Percentiles rank a stretch among this genome's conserved stretches.
phyloP scores from a whole-genome alignment of 2,329 filamentous ascomycete species.

The Rhinocladiella similis region DNA sequence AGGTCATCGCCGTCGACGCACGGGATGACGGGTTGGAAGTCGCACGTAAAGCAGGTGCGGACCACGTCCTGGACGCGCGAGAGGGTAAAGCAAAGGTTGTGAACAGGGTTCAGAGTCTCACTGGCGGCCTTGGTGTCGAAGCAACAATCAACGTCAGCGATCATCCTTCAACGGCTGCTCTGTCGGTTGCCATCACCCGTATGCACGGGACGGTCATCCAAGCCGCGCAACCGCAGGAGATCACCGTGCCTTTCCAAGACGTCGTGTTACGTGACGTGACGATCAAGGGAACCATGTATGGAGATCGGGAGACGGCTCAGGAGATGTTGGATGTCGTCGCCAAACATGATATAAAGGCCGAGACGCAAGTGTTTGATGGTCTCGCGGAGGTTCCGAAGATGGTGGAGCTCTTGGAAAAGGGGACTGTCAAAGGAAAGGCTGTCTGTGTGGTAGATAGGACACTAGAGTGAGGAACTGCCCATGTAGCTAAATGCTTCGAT shows the following conservation, averaged over 20 bases:
- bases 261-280: constrained; percentile 56
- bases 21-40: constrained; percentile 54
- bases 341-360: constrained; percentile 49
- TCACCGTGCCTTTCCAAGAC: constrained; percentile 45
- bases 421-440: constrained; percentile 56
- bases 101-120: constrained; percentile 48
- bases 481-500: too few relatives aligned
- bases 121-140: constrained; percentile 51
- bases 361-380: constrained; percentile 54
- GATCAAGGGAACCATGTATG: constrained; percentile 49
- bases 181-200: constrained; percentile 56
- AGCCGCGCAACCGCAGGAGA: constrained; percentile 51
- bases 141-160: constrained; percentile 56
- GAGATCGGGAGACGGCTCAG: constrained; percentile 43
- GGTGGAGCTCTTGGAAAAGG: constrained; percentile 50
- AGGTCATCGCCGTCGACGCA: constrained; percentile 57
- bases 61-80: constrained; percentile 53
- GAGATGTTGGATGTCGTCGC: constrained; percentile 50
- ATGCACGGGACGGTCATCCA: constrained; percentile 61
- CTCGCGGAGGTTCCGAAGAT: constrained; percentile 54
- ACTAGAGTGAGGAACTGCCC: neutral
- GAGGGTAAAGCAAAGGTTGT: constrained; percentile 49
- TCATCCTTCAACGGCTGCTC: constrained; percentile 50
- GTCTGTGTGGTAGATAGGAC: constrained; percentile 22
- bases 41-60: constrained; percentile 48